These are phyloP conservation scores for Capsella bursapastoris DNA, from an alignment of 345 rosid genomes.

Conservation along the genomic window DNA sequence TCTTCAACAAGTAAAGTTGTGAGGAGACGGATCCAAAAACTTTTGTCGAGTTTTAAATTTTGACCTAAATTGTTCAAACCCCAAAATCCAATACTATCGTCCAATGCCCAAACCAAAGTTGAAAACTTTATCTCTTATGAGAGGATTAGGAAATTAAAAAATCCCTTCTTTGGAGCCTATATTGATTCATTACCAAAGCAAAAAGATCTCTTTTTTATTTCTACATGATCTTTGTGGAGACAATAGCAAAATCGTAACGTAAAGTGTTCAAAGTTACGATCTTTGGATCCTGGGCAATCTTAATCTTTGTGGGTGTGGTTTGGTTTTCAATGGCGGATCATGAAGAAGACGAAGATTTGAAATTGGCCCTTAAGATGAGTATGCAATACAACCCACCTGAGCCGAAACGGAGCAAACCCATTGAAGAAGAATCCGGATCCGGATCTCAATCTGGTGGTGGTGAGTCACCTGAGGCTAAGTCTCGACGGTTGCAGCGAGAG, in stretches of 20 bases:
- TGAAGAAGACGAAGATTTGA: slow-evolving; percentile 87
- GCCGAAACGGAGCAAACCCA: slow-evolving; percentile 91
- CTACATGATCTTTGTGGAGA: slow-evolving; percentile 25
- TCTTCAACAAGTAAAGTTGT: no score
- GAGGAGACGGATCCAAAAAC: no score
- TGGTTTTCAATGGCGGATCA: slow-evolving; percentile 77
- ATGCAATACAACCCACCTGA: slow-evolving; percentile 92
- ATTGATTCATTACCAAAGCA: background rate
- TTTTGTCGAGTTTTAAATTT: background rate
- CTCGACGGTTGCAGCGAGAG: slow-evolving; percentile 76
- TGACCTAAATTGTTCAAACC: slow-evolving; percentile 29
- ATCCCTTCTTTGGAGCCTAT: background rate
- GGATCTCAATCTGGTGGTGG: slow-evolving; percentile 37
- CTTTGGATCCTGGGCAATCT: slow-evolving; percentile 16
- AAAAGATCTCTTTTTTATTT: background rate
- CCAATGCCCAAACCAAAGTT: slow-evolving; percentile 13
- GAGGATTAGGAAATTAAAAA: slow-evolving; percentile 1
- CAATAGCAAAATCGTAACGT: slow-evolving; percentile 20
- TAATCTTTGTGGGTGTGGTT: background rate
- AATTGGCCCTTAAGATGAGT: slow-evolving; percentile 90
- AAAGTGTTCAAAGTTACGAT: slow-evolving; percentile 5
- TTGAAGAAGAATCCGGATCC: slow-evolving; percentile 61
- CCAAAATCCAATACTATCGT: background rate
- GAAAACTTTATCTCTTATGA: background rate
- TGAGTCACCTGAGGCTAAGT: slow-evolving; percentile 63